Percentiles rank a stretch among this genome's conserved stretches.
phyloP scores from a whole-genome alignment of 169 alveolate species.

The Plasmodium adleri region DNA sequence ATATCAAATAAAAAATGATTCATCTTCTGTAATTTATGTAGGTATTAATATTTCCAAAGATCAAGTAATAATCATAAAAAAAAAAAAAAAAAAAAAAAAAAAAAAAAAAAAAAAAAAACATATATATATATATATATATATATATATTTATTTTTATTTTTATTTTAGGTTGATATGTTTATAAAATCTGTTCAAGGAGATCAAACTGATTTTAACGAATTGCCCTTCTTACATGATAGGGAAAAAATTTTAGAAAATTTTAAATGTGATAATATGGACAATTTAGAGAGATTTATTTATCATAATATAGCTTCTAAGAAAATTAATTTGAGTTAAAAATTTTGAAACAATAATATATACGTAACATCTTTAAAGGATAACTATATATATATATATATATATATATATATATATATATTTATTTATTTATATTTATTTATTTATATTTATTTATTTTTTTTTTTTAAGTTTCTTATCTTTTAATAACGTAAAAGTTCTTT shows the following conservation, averaged over 20 bases:
- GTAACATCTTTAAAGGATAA: background rate
- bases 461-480: background rate
- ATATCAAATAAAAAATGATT: conserved; percentile 29
- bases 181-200: conserved; percentile 24
- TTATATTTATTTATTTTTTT: background rate
- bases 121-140: background rate
- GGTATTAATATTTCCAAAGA: conserved; percentile 48
- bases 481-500: too few species aligned
- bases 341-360: background rate
- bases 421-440: background rate
- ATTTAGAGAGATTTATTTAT: conserved; percentile 41
- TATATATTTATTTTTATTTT: background rate
- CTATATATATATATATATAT: background rate
- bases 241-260: conserved; percentile 34
- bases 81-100: too few species aligned
- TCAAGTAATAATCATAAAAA: background rate
- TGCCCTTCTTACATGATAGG: conserved; percentile 20
- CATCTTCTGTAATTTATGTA: conserved; percentile 60
- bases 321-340: conserved; percentile 10
- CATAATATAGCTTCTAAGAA: conserved; percentile 65
- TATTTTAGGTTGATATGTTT: conserved; percentile 15
- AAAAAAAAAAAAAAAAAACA: too few species aligned
- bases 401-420: background rate
- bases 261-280: conserved; percentile 26
- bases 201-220: conserved; percentile 9